Evolutionary conservation across 331 rosid species (phyloP), one percentile per base, ranked within the genome.

Genomic region (Quercus tomentella): DNA sequence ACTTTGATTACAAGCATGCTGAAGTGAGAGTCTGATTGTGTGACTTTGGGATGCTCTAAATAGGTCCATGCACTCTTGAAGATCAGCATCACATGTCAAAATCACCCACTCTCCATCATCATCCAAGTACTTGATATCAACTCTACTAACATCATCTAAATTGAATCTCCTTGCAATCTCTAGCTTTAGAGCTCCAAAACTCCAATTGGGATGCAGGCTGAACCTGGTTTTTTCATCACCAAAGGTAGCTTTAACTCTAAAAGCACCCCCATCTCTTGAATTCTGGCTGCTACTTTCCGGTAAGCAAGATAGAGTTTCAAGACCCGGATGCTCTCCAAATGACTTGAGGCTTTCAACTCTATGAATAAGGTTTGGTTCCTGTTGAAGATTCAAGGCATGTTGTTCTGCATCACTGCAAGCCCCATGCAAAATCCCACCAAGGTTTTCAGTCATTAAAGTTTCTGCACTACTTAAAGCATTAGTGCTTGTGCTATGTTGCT

Each of bases 11-110:
- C 81, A 76, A 83, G 89, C 81, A 74, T 83, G 86, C 77, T 83
- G 89, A 10, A 88, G 67, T 16, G 83, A 82, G 37, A 88, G 85
- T 76, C 89, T 85, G 22, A 89, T 82, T 5, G 91, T 88, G 69
- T 79, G 82, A 70, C 70, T 82, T 20, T 77, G 84, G 57, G 91
- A 91, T 60, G 89, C 54, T 71, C 81, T 82, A 21, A 77, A 82
- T 72, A 84, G 74, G 35, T 92, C 90, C 71, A 84, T 85, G 70
- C 87, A 85, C 74, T 89, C 92, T 65, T 88, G 85, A 17, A 87
- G 86, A 78, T 89, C 92, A 55, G 81, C 86, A 79, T 90, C 86
- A 35, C 94, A 88, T 25, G 79, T 61, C 51, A 80, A 45, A 55
- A 76, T 72, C 70, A 77, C 81, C 82, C 79, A 77, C 69, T 83